Evolutionary conservation across 805 yeast species (phyloP), one percentile per base, ranked within the genome.

Genomic region (Candida dajiaensis): DNA sequence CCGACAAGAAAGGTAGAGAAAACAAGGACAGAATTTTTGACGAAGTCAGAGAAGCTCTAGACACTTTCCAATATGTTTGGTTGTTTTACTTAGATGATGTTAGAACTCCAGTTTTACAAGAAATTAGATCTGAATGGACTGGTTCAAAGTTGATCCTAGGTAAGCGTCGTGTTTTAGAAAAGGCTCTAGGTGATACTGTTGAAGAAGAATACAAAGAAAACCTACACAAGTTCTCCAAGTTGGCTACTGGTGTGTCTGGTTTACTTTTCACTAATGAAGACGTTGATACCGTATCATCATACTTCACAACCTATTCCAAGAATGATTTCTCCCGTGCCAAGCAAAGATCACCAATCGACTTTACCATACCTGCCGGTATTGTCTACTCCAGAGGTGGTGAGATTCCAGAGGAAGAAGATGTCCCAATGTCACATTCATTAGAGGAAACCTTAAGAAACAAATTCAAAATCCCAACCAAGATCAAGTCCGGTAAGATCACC

Each of bases 361-460:
- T 94, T 68, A 76, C 80, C 6, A 76, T 94, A 47, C 98, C 99
- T 25, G 89, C 75, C 50, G 99, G 99, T 41, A 76, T 89, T 44
- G 83, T 94, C 9, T 90, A 89, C 66, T 87, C 98, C 19, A 83
- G 97, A 64, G 99, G 97, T 59, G 99, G 99, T 20, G 95, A 88
- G 68, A 71, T 90, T 43, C 76, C 96, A 26, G 69, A 65, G 21
- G 97, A 89, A 62, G 98, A 94, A 54, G 99, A 94, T 66, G 89
- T 94, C 19, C 96, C 97, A 57, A 83, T 94, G 86, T 84, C 95
- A 12, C 99, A 94, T 65, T 89, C 98, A 6, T 76, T 95, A 70
- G 99, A 94, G 68, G 88, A 89, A 59, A 88, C 96, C 37, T 68
- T 94, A 61, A 85, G 99, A 74, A 86, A 81, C 67, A 85, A 85